Conservation (phyloP, 2,329 filamentous ascomycete genomes). For the Colletotrichum scovillei region DNA sequence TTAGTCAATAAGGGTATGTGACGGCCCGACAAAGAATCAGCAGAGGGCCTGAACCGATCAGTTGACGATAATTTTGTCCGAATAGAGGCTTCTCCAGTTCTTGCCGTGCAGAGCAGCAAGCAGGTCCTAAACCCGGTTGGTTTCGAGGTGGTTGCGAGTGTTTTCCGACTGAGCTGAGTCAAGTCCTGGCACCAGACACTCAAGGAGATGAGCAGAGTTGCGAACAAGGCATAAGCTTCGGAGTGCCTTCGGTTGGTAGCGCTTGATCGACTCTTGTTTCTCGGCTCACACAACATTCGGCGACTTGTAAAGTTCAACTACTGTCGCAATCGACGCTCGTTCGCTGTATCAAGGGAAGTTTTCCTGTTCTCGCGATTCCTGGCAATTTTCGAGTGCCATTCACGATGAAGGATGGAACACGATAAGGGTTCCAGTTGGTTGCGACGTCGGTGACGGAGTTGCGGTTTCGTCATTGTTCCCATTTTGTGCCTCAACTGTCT, state of each 20-base stretch:
- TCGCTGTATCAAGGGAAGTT: neutral
- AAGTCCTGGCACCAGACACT: slow-evolving; percentile 2
- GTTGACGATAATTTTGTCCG: too few relatives aligned
- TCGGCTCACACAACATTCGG: neutral
- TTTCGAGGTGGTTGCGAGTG: neutral
- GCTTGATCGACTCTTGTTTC: too few relatives aligned
- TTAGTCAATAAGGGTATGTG: too few relatives aligned
- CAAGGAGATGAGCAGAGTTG: neutral
- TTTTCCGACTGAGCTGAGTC: neutral
- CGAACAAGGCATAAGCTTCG: neutral
- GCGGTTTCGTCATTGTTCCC: neutral
- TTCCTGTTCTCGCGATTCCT: neutral
- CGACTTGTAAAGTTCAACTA: neutral
- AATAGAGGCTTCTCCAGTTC: too few relatives aligned
- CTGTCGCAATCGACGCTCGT: neutral
- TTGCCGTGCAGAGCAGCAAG: too few relatives aligned
- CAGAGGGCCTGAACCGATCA: too few relatives aligned
- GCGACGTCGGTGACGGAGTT: neutral
- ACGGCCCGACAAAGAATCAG: too few relatives aligned
- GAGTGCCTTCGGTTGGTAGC: neutral
- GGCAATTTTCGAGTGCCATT: neutral
- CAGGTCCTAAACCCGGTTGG: neutral
- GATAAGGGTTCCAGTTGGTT: neutral
- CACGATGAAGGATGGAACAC: neutral
- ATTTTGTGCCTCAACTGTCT: slow-evolving; percentile 10